Conservation (phyloP, 139 green algal species). For the Raphidocelis subcapitata region DNA sequence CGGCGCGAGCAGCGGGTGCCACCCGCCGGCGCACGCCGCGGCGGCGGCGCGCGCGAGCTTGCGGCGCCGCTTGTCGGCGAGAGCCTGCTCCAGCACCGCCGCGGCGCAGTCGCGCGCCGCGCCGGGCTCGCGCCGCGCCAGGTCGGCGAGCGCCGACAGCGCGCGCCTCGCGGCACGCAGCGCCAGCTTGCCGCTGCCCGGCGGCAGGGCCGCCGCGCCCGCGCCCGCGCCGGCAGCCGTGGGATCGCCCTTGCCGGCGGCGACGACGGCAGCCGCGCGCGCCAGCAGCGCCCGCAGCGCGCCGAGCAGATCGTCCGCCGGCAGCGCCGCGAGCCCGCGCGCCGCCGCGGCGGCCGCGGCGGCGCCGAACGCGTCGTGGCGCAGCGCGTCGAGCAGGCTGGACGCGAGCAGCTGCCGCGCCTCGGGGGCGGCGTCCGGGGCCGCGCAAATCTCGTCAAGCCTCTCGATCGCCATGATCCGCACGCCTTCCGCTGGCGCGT, state of each 20-base stretch:
- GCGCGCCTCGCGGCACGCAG: constrained; percentile 26
- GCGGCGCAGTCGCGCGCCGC: neutral
- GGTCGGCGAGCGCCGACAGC: constrained; percentile 11
- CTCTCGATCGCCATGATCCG: constrained; percentile 48
- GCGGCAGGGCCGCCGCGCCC: constrained; percentile 5
- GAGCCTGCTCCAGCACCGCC: constrained; percentile 18
- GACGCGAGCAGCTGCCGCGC: constrained; percentile 13
- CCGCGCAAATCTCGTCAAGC: constrained; percentile 27
- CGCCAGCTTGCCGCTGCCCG: constrained; percentile 19
- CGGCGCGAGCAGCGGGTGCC: constrained; percentile 12
- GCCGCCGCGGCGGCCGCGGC: constrained; percentile 21
- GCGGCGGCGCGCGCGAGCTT: constrained; percentile 21
- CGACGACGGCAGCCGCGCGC: constrained; percentile 12
- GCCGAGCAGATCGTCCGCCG: constrained; percentile 33
- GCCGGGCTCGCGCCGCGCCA: neutral
- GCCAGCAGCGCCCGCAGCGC: constrained; percentile 37
- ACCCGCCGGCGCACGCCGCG: neutral
- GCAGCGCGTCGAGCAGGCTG: constrained; percentile 6
- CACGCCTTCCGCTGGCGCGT: constrained; percentile 42
- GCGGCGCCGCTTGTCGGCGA: constrained; percentile 11
- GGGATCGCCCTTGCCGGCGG: neutral
- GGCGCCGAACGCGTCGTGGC: constrained; percentile 11
- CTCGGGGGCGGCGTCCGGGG: neutral
- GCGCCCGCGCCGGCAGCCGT: neutral
- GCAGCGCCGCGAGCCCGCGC: constrained; percentile 9